Evolutionary conservation across 345 rosid genomes (phyloP).

Genomic region (Bruguiera parviflora): DNA sequence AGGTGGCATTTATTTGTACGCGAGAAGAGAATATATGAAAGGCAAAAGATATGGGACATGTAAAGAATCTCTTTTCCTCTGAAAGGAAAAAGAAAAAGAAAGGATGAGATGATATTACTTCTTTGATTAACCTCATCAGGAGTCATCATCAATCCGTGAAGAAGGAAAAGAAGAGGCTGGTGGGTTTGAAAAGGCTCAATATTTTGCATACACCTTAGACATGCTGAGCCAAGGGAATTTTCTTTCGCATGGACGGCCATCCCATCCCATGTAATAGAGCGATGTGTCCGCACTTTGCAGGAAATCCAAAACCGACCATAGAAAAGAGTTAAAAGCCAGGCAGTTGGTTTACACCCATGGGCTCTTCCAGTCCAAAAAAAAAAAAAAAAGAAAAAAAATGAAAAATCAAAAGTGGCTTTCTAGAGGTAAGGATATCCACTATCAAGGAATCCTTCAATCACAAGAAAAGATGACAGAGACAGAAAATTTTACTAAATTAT

Average conservation of each 20-base stretch:
- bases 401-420: slow-evolving; percentile 25
- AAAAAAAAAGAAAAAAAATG: slow-evolving; percentile 13
- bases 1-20: slow-evolving; percentile 41
- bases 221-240: slow-evolving; percentile 28
- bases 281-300: not conserved
- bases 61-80: slow-evolving; percentile 49
- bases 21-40: slow-evolving; percentile 47
- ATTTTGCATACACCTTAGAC: slow-evolving; percentile 8
- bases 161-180: slow-evolving; percentile 6
- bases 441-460: slow-evolving; percentile 45
- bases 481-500: not conserved
- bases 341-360: not conserved
- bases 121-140: slow-evolving; percentile 9
- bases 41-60: slow-evolving; percentile 59
- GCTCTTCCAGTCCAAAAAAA: slow-evolving; percentile 18
- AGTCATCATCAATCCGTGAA: slow-evolving; percentile 27
- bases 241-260: slow-evolving; percentile 29
- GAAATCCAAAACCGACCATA: slow-evolving; percentile 42
- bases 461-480: slow-evolving; percentile 34
- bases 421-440: slow-evolving; percentile 39
- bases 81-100: not conserved
- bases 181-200: slow-evolving; percentile 12
- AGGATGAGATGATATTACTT: slow-evolving; percentile 9
- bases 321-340: slow-evolving; percentile 11
- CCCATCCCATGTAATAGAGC: slow-evolving; percentile 18